These are phyloP conservation scores for Komagataella ulmi DNA, from an alignment of 805 yeast species.

Conservation along the genomic window DNA sequence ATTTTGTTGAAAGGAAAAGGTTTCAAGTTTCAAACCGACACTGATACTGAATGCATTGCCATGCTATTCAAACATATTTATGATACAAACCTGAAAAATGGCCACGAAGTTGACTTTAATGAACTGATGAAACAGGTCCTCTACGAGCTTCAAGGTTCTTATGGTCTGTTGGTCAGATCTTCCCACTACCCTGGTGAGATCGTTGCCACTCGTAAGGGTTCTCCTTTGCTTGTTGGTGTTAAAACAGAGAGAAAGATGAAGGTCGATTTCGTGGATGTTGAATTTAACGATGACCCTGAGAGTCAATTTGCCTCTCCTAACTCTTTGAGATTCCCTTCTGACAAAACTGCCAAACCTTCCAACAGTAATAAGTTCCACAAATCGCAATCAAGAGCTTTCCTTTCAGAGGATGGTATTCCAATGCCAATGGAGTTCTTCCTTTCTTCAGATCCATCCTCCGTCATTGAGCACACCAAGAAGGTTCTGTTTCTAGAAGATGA, in stretches of 20 bases:
- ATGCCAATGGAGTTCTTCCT: slow-evolving; percentile 92
- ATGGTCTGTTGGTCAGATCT: slow-evolving; percentile 89
- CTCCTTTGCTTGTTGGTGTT: slow-evolving; percentile 94
- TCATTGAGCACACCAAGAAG: slow-evolving; percentile 92
- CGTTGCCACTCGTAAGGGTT: slow-evolving; percentile 95
- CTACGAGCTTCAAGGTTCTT: slow-evolving; percentile 92
- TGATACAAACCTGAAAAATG: slow-evolving; percentile 61
- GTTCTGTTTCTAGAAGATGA: slow-evolving; percentile 95
- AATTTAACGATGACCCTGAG: slow-evolving; percentile 44
- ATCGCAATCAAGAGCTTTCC: slow-evolving; percentile 92
- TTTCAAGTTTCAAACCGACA: slow-evolving; percentile 72
- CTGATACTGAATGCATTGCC: slow-evolving; percentile 98
- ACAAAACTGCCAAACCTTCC: slow-evolving; percentile 5
- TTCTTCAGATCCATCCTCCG: slow-evolving; percentile 95
- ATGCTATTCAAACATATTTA: slow-evolving; percentile 85
- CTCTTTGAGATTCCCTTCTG: slow-evolving; percentile 11
- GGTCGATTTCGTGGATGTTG: slow-evolving; percentile 97
- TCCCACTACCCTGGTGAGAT: slow-evolving; percentile 90
- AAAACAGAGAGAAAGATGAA: slow-evolving; percentile 90
- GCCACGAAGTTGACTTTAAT: slow-evolving; percentile 73
- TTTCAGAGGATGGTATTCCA: slow-evolving; percentile 86
- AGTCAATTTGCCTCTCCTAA: slow-evolving; percentile 6
- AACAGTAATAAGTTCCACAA: slow-evolving; percentile 45
- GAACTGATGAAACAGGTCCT: slow-evolving; percentile 87
- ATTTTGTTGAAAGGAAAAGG: slow-evolving; percentile 75